phyloP scores from a whole-genome alignment of 2,329 filamentous ascomycete species.

The Ascochyta pisi region DNA sequence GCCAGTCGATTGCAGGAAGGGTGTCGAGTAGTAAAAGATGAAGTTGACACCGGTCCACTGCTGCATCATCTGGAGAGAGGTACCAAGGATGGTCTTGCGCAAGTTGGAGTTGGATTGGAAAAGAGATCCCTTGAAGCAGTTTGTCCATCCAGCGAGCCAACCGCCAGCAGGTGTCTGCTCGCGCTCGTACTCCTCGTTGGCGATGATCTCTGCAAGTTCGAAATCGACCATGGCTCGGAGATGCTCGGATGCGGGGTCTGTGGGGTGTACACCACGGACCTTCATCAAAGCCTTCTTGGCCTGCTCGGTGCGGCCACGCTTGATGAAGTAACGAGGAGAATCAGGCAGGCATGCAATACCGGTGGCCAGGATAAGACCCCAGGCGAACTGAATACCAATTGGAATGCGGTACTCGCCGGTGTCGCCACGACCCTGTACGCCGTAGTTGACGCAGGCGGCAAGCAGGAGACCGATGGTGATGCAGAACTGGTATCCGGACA shows the following conservation, averaged over 20 bases:
- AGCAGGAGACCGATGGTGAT: conserved; percentile 72
- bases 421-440: conserved; percentile 61
- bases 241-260: conserved; percentile 7
- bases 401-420: conserved; percentile 74
- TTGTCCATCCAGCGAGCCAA: conserved; percentile 40
- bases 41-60: conserved; percentile 64
- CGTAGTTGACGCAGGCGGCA: conserved; percentile 68
- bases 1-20: conserved; percentile 28
- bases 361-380: conserved; percentile 68
- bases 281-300: conserved; percentile 66
- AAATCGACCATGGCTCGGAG: conserved; percentile 48
- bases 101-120: conserved; percentile 44
- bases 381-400: conserved; percentile 73
- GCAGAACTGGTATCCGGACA: conserved; percentile 70
- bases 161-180: conserved; percentile 62
- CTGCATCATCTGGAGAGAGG: conserved; percentile 73
- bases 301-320: conserved; percentile 62
- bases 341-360: conserved; percentile 45
- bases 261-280: conserved; percentile 58
- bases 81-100: conserved; percentile 49
- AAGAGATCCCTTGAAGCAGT: conserved; percentile 19
- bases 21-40: conserved; percentile 46
- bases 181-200: conserved; percentile 76
- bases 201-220: conserved; percentile 65
- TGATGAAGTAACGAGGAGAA: conserved; percentile 48